These are phyloP conservation scores for Nemania abortiva DNA, from an alignment of 2,329 filamentous ascomycete genomes.

Conservation along the genomic window DNA sequence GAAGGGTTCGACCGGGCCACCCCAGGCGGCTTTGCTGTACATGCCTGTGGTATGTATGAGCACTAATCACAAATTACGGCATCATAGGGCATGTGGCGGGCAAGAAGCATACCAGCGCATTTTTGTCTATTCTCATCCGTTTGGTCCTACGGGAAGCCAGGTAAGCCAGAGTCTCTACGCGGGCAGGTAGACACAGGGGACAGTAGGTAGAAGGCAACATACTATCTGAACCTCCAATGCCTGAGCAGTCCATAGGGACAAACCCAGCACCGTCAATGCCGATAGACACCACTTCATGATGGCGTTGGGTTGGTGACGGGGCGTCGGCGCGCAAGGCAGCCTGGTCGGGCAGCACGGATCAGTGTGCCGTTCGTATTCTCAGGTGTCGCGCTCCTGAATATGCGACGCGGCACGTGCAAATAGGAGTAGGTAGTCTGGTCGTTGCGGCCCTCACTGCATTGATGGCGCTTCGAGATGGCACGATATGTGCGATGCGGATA, in stretches of 20 bases:
- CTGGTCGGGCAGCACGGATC: conserved; percentile 45
- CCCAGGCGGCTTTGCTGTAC: conserved; percentile 92
- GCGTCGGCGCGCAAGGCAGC: conserved; percentile 48
- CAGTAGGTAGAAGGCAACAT: conserved; percentile 44
- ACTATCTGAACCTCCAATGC: conserved; percentile 72
- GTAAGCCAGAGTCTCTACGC: conserved; percentile 28
- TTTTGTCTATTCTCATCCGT: conserved; percentile 81
- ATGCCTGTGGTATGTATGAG: conserved; percentile 71
- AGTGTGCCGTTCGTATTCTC: conserved; percentile 31
- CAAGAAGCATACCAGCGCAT: conserved; percentile 71
- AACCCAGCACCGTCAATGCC: conserved; percentile 63
- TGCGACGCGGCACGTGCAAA: conserved; percentile 6
- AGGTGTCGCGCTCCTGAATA: conserved; percentile 6
- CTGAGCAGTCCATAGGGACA: conserved; percentile 65
- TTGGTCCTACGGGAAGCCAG: conserved; percentile 69
- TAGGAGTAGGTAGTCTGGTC: background rate
- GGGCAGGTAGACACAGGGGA: background rate
- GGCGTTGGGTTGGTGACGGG: conserved; percentile 38
- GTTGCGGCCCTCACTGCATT: background rate
- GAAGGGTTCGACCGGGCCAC: conserved; percentile 87
- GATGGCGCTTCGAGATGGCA: conserved; percentile 16
- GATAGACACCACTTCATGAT: conserved; percentile 68
- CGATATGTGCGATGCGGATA: conserved; percentile 16
- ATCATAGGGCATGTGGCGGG: background rate
- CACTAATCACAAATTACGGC: background rate